phyloP scores from a whole-genome alignment of 2,329 filamentous ascomycete genomes.

The Xylariaceae sp. region DNA sequence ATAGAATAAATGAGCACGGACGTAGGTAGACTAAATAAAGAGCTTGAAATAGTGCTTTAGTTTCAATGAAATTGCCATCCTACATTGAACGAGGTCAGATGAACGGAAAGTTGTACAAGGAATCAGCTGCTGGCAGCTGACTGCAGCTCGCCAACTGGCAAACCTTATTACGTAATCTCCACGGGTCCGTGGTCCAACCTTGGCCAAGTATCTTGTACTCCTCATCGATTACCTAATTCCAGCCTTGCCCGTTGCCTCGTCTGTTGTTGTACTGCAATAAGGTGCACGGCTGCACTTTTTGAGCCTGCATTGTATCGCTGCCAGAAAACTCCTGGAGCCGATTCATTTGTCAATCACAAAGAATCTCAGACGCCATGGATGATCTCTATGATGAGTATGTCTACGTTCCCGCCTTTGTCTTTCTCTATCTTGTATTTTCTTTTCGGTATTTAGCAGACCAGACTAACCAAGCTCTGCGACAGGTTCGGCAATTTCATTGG shows the following conservation, averaged over 20 bases:
- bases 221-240: constrained; percentile 1
- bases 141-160: too few species aligned
- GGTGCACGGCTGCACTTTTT: constrained; percentile 7
- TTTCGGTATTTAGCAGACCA: neutral
- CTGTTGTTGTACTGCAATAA: neutral
- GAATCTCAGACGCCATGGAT: constrained; percentile 59
- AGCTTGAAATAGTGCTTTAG: too few species aligned
- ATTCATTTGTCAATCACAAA: constrained; percentile 26
- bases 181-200: too few species aligned
- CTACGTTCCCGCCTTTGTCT: neutral
- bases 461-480: constrained; percentile 21
- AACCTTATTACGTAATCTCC: too few species aligned
- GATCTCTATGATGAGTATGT: constrained; percentile 92
- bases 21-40: too few species aligned
- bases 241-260: constrained; percentile 15
- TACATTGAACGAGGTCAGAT: too few species aligned
- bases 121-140: too few species aligned
- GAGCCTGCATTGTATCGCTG: constrained; percentile 17
- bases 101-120: neutral
- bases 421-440: neutral
- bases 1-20: too few species aligned
- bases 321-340: constrained; percentile 2
- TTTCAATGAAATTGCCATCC: too few species aligned
- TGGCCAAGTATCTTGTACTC: too few species aligned
- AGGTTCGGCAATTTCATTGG: constrained; percentile 99